Evolutionary conservation across 192 early-diverging fungal species (phyloP).

Genomic region (Jimgerdemannia lactiflua): DNA sequence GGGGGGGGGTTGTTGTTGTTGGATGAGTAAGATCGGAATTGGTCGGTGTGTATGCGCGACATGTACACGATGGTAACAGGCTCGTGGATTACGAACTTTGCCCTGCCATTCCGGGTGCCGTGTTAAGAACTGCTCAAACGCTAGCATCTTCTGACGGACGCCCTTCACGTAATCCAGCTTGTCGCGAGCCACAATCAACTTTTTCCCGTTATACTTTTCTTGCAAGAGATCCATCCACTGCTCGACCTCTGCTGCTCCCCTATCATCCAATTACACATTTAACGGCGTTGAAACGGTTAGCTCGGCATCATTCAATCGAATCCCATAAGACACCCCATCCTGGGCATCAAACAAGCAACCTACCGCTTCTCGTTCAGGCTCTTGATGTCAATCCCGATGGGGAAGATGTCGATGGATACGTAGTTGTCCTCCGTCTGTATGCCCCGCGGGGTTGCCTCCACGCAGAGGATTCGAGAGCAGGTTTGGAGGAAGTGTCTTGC

Average conservation of each 20-base stretch:
- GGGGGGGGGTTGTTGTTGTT: neutral
- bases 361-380: constrained; percentile 69
- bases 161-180: constrained; percentile 97
- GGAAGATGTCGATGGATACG: constrained; percentile 89
- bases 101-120: constrained; percentile 89
- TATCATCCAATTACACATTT: neutral
- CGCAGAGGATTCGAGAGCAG: constrained; percentile 83
- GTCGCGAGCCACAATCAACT: constrained; percentile 92
- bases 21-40: no score
- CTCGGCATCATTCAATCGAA: no score
- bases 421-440: constrained; percentile 76
- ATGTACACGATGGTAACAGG: neutral
- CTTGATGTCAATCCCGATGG: constrained; percentile 86
- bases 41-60: no score
- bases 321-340: no score
- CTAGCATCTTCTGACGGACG: constrained; percentile 90
- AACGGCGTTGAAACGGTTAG: no score
- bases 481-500: constrained; percentile 88
- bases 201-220: constrained; percentile 90
- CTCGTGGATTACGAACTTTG: constrained; percentile 37
- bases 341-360: constrained; percentile 8
- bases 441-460: constrained; percentile 84
- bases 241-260: constrained; percentile 61
- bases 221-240: constrained; percentile 76
- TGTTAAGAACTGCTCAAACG: constrained; percentile 87